Evolutionary conservation across 257 asterid genomes (phyloP).

Genomic region (Eustoma russellianum): DNA sequence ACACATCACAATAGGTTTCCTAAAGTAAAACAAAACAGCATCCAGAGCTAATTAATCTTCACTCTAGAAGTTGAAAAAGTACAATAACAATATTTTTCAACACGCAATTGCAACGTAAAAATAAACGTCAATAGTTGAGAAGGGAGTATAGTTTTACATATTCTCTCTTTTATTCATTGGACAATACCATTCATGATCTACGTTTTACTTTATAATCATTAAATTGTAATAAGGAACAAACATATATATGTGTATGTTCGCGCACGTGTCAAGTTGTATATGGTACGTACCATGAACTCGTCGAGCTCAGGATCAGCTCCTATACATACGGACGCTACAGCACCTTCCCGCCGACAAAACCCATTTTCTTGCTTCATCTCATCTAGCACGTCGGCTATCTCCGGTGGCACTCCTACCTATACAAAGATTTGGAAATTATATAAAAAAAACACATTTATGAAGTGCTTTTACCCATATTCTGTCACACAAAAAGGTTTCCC

Average conservation of each 20-base stretch:
- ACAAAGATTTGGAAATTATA: no score
- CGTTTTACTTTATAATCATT: neutral
- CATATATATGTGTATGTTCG: neutral
- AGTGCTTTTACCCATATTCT: no score
- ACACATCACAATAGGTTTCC: conserved; percentile 63
- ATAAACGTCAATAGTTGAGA: no score
- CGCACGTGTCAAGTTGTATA: neutral
- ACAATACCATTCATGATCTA: no score
- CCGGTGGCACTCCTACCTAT: conserved; percentile 50
- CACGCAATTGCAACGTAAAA: no score
- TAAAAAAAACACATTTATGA: no score
- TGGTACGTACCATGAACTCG: conserved; percentile 32
- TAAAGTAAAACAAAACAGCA: conserved; percentile 3
- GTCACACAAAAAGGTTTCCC: no score
- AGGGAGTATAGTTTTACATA: no score
- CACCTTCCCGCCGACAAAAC: conserved; percentile 11
- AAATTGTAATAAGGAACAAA: no score
- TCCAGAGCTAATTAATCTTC: neutral
- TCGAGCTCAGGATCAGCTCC: conserved; percentile 53
- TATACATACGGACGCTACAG: conserved; percentile 10
- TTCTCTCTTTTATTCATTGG: no score
- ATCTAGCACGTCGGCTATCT: conserved; percentile 27
- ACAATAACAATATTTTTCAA: no score
- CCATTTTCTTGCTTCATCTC: conserved; percentile 31
- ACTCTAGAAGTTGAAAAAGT: no score